A percentile compares a stretch with the other conserved stretches of the same genome.
Evolutionary conservation across 768 basidiomycete species (phyloP).

Genomic region (Daedaleopsis nitida): DNA sequence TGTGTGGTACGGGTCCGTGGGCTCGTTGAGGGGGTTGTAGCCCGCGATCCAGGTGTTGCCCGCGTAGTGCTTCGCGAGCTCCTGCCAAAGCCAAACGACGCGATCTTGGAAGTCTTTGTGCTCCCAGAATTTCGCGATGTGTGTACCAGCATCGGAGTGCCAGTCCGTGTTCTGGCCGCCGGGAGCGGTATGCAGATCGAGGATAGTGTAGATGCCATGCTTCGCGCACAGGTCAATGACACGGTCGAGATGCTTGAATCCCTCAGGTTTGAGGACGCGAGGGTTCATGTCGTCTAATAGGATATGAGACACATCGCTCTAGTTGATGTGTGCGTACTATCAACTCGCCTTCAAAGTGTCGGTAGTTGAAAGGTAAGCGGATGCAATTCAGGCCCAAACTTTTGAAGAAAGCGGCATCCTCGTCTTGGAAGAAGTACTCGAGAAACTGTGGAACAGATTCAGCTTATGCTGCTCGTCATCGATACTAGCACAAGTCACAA

Average conservation of each 20-base stretch:
- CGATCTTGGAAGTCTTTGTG: conserved; percentile 87
- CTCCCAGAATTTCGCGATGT: conserved; percentile 75
- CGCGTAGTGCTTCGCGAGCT: conserved; percentile 69
- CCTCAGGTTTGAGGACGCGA: conserved; percentile 68
- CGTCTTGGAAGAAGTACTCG: conserved; percentile 80
- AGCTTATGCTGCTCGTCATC: conserved; percentile 36
- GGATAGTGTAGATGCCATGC: conserved; percentile 77
- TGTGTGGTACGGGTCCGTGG: conserved; percentile 69
- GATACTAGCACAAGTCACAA: conserved; percentile 1
- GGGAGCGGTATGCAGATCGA: conserved; percentile 77
- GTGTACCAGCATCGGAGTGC: conserved; percentile 75
- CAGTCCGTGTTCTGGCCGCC: conserved; percentile 78
- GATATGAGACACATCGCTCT: too few relatives aligned
- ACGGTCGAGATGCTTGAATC: conserved; percentile 84
- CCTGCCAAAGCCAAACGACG: conserved; percentile 71
- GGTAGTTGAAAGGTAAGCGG: conserved; percentile 74
- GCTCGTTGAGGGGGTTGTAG: conserved; percentile 87
- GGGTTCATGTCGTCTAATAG: conserved; percentile 71
- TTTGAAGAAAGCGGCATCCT: conserved; percentile 77
- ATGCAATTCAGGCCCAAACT: conserved; percentile 81
- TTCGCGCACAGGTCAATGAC: conserved; percentile 74
- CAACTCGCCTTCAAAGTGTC: conserved; percentile 61
- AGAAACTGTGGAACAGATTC: conserved; percentile 54
- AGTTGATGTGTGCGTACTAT: background rate
- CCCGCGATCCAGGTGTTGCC: conserved; percentile 68